Base-by-base conservation (phyloP, 2,329 filamentous ascomycete genomes). In the Aspergillus udagawae region DNA sequence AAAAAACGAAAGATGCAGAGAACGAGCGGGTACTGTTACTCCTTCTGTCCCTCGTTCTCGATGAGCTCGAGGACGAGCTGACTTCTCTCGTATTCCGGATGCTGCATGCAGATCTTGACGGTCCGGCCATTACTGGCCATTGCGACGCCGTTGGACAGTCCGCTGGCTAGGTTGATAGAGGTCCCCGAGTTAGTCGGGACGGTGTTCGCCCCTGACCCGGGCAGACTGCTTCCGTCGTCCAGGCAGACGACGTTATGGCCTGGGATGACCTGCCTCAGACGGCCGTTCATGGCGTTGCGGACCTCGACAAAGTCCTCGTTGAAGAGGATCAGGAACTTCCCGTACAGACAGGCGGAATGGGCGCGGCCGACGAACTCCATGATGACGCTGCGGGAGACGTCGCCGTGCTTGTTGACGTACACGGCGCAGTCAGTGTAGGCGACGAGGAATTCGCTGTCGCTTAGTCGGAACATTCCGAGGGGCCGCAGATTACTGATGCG, bases 331-430 rank as follows among this genome's bases (percentile, higher is more conserved):
- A 99, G 83, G 72, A 96, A 97, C 57, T 92, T 89, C 1, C 92
- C 92, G 66, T 91, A 95, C 77, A 97, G 87, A 60, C 92, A 94
- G 1, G 92, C 92, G 12, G 86, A 86, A 60, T 88, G 87, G 1
- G 94, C 94, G 68, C 89, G 93, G 64, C 94, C 94, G n/a, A 96
- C 94, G 73, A 97, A 99, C 71, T 97, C 92, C 92, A 99, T 96
- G 68, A 97, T 92, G 57, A 97, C 91, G 28, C 89, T 91, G 49
- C 95, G 89, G 42, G 87, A 93, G 28, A 99, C 91, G 60, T 99
- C 94, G 63, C 94, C 94, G 74, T 97, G 92, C 76, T 97, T 97
- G 79, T 99, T 95, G 70, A 97, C 90, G 69, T 97, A 99, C 8
- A 99, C 92, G 20, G 92, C 94, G 66, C 93, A 97, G 74, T 97